phyloP scores from a whole-genome alignment of 2,329 filamentous ascomycete genomes.

The Bimuria novae-zelandiae region DNA sequence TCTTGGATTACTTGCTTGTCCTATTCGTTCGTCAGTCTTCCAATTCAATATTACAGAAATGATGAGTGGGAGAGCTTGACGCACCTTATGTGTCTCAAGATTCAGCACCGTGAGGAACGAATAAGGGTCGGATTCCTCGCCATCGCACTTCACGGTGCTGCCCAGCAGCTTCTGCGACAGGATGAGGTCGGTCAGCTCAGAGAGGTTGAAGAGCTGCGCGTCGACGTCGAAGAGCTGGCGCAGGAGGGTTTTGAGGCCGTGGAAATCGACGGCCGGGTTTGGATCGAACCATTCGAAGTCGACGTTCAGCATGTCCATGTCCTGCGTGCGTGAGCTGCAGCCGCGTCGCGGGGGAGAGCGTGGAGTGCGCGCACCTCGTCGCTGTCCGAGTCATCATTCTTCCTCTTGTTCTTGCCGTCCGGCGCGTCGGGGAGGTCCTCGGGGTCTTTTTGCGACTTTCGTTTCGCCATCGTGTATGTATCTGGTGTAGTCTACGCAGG shows the following conservation, averaged over 20 bases:
- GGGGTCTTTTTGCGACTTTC: constrained; percentile 40
- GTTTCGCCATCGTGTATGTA: constrained; percentile 40
- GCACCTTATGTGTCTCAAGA: constrained; percentile 70
- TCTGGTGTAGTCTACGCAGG: constrained; percentile 10
- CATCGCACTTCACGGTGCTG: constrained; percentile 96
- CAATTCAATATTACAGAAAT: background rate
- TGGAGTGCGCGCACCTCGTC: constrained; percentile 38
- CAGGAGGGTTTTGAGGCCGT: constrained; percentile 86
- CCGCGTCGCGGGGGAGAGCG: constrained; percentile 8
- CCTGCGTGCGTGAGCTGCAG: constrained; percentile 55
- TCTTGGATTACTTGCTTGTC: constrained; percentile 73
- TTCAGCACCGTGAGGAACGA: constrained; percentile 91
- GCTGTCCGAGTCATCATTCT: constrained; percentile 44
- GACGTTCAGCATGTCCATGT: constrained; percentile 89
- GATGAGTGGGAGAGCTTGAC: background rate
- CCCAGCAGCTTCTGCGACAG: constrained; percentile 85
- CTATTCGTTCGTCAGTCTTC: constrained; percentile 36
- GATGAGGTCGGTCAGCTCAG: constrained; percentile 82
- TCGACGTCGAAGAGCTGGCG: constrained; percentile 93
- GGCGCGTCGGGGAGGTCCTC: constrained; percentile 45
- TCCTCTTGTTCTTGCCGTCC: constrained; percentile 29
- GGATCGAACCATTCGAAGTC: constrained; percentile 99
- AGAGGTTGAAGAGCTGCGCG: constrained; percentile 82
- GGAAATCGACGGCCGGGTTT: constrained; percentile 85
- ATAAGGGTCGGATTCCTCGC: constrained; percentile 89